Base-by-base conservation (phyloP, 1,139 yeast species). In the Candida sojae region DNA sequence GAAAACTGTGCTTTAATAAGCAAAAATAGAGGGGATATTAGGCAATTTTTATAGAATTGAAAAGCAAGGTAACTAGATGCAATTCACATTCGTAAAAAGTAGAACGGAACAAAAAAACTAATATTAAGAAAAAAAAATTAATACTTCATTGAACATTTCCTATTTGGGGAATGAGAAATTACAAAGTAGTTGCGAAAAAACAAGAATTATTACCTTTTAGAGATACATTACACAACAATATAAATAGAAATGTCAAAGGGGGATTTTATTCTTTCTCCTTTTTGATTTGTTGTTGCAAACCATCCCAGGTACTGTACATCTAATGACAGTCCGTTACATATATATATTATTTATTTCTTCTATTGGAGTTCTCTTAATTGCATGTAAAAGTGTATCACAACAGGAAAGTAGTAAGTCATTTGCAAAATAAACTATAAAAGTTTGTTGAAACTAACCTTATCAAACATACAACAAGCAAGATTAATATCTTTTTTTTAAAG, bases 201-300 rank as follows among this genome's bases (percentile, higher is more conserved):
- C 21, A 17, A 36, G 10, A 36, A 11, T 36, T 36, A 36, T 36
- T 36, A n/a, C 39, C 39, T 8, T 36, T 36, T 36, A 36, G 30
- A 36, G 39, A 25, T 36, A 36, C 17, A 11, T 2, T 25, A 11
- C 30, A 23, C 39, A 25, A 25, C 13, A n/a, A 25, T 36, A 36
- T 25, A n/a, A 36, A 23, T 25, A 36, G 30, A 36, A 36, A 36
- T 11, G 39, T 36, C 39, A 36, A 36, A 36, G 39, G 39, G 39
- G 31, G 25, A 36, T 23, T 36, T 36, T 36, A n/a, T n/a, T 36
- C 4, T 17, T 26, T 12, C 30, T 23, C n/a, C 30, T 17, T 33
- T 36, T 11, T 36, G n/a, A 25, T 25, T 23, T 36, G 5, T 36
- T 4, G 39, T 36, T 36, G 9, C 29, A 36, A 36, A 23, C 39